Evolutionary conservation across 2,329 filamentous ascomycete species (phyloP).

Genomic region (Fusarium virguliforme): DNA sequence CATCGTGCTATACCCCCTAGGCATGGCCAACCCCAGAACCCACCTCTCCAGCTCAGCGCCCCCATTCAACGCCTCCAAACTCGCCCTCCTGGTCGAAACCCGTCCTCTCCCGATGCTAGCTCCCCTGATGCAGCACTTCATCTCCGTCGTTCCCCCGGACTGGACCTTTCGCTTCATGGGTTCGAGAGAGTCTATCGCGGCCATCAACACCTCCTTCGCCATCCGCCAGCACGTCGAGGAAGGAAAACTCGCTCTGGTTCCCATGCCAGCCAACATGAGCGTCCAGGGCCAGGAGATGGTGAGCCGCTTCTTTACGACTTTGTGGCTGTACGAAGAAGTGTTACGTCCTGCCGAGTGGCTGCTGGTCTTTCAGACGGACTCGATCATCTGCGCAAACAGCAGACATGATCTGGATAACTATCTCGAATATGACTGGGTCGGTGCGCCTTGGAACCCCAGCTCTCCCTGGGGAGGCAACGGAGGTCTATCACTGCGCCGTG

Average conservation of each 20-base stretch:
- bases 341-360: slow-evolving; percentile 68
- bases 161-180: slow-evolving; percentile 73
- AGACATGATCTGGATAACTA: slow-evolving; percentile 64
- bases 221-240: slow-evolving; percentile 61
- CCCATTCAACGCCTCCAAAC: slow-evolving; percentile 59
- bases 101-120: slow-evolving; percentile 66
- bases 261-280: slow-evolving; percentile 68
- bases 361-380: slow-evolving; percentile 70
- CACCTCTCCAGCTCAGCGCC: not conserved
- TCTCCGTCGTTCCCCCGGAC: slow-evolving; percentile 70
- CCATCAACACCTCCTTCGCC: slow-evolving; percentile 63
- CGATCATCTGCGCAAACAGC: slow-evolving; percentile 70
- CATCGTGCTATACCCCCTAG: not conserved
- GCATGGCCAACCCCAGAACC: not conserved
- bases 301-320: slow-evolving; percentile 66
- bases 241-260: slow-evolving; percentile 67
- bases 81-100: slow-evolving; percentile 71
- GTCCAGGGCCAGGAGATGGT: slow-evolving; percentile 68
- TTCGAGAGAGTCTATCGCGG: slow-evolving; percentile 62
- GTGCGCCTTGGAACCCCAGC: slow-evolving; percentile 64
- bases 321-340: slow-evolving; percentile 67
- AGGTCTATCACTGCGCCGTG: slow-evolving; percentile 67
- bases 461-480: slow-evolving; percentile 67
- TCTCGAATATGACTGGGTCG: slow-evolving; percentile 69
- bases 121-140: slow-evolving; percentile 71